Evolutionary conservation across 2,329 filamentous ascomycete species (phyloP), one percentile per base, ranked within the genome.

Genomic region (Ceratocystiopsis brevicomis): DNA sequence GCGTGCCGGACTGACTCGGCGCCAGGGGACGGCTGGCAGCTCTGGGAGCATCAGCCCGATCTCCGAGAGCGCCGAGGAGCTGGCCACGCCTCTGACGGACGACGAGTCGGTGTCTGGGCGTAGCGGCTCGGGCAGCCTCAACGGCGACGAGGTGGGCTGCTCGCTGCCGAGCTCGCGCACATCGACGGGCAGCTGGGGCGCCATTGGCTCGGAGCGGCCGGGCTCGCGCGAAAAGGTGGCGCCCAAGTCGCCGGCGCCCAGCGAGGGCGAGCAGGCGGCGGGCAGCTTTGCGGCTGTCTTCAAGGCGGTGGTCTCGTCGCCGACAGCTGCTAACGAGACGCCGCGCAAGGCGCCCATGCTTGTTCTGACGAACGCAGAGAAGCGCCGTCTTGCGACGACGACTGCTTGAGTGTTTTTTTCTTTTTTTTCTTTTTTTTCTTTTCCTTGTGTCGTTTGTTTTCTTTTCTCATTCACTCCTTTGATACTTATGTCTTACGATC

Each of bases 151-250:
- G 56, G 66, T 71, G 48, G 71, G 73, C 53, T 69, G 65, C 53
- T 81, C 77, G 57, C 64, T 81, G 43, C 78, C 78, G 44, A 86
- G 79, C 65, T 77, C 83, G 49, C 79, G 81, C 51, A 83, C 78
- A 48, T 80, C 76, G 50, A 88, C 80, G 49, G 84, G 67, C 51
- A 68, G 66, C 56, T 76, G 70, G 72, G 72, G 84, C 47, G 86
- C 85, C 41, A 93, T 93, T 55, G 85, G 85, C 43, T 90, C 82
- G 2, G 82, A 93, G 61, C 77, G 84, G 47, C 87, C 87, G 51
- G 76, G 67, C 52, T 78, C 76, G 18, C 69, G 73, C 33, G 70
- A 83, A 59, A 82, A 78, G 80, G 76, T 54, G 69, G 77, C 19
- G 3, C 19, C 19, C 19, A 21, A 21, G 19, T 32, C 38, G 25